Evolutionary conservation across 192 early-diverging fungal genomes (phyloP), one percentile per base, ranked within the genome.

Genomic region (Linderina pennispora): DNA sequence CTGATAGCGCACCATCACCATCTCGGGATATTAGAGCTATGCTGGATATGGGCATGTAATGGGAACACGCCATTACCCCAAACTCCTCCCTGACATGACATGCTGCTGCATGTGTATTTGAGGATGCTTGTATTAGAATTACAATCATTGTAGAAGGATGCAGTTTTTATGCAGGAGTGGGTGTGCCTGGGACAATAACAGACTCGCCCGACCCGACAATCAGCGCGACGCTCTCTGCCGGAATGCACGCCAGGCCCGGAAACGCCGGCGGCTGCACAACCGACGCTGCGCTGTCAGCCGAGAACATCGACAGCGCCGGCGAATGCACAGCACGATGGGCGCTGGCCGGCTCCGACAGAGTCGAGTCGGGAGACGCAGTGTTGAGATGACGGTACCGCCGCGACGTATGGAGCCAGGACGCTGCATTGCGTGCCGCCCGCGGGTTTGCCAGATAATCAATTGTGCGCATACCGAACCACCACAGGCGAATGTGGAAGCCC

Each of bases 201-300:
- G 57, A 60, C 36, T 67, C 64, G 36, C 45, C 64, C 23, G 57
- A 60, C 21, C 57, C 64, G 11, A 55, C 57, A 23, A 60, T 48
- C 23, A 66, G 39, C 5, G 64, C 42, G 15, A 55, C 47, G 37
- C 56, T 43, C 14, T 58, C 50, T 2, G 34, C 23, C 0, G 52
- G 53, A 34, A 60, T 34, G 46, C 58, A 67, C 8, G 50, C 23
- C 9, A 45, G 24, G 42, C 37, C 31, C 24, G 25, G 34, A 8
- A 45, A 11, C 19, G 34, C 37, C 26, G 43, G 22, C 28, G 8
- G 41, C 40, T 8, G 45, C 25, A 7, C 23, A 26, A n/a, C 21
- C 19, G 31, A 34, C 25, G 4, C 36, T n/a, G 3, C 23, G 16
- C 40, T 14, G 19, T 11, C 19, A 8, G 42, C 35, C 4, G 53